phyloP scores from a whole-genome alignment of 768 basidiomycete species.

The Rossbeevera mucosa region DNA sequence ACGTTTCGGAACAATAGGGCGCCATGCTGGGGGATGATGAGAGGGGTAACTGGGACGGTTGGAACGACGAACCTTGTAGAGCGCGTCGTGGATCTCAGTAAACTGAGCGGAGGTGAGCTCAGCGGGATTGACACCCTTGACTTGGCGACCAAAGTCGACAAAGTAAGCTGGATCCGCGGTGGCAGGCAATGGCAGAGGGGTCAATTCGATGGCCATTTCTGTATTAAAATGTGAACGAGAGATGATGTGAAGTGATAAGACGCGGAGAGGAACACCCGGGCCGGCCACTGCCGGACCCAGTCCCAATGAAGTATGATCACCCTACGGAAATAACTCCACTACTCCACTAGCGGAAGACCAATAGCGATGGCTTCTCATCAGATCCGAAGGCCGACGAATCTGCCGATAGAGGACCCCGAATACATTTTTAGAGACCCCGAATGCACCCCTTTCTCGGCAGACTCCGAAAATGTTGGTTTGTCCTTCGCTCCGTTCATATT shows the following conservation, averaged over 20 bases:
- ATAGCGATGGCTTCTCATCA: slow-evolving; percentile 4
- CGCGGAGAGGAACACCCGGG: too few relatives aligned
- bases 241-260: too few relatives aligned
- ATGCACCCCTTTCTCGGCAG: too few relatives aligned
- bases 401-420: too few relatives aligned
- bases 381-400: too few relatives aligned
- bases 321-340: background rate
- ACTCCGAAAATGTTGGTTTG: too few relatives aligned
- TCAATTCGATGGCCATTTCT: slow-evolving; percentile 62
- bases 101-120: slow-evolving; percentile 57
- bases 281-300: too few relatives aligned
- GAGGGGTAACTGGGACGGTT: background rate
- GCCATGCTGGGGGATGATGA: slow-evolving; percentile 46
- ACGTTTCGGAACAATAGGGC: slow-evolving; percentile 71
- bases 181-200: slow-evolving; percentile 66
- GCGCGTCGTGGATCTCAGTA: slow-evolving; percentile 59
- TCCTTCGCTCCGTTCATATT: too few relatives aligned
- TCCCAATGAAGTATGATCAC: too few relatives aligned
- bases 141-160: slow-evolving; percentile 68
- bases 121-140: slow-evolving; percentile 68
- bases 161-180: slow-evolving; percentile 67
- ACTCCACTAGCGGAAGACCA: slow-evolving; percentile 3
- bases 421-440: too few relatives aligned
- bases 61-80: slow-evolving; percentile 61
- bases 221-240: too few relatives aligned